phyloP scores from a whole-genome alignment of 768 basidiomycete genomes.

The Gelatoporia subvermispora region DNA sequence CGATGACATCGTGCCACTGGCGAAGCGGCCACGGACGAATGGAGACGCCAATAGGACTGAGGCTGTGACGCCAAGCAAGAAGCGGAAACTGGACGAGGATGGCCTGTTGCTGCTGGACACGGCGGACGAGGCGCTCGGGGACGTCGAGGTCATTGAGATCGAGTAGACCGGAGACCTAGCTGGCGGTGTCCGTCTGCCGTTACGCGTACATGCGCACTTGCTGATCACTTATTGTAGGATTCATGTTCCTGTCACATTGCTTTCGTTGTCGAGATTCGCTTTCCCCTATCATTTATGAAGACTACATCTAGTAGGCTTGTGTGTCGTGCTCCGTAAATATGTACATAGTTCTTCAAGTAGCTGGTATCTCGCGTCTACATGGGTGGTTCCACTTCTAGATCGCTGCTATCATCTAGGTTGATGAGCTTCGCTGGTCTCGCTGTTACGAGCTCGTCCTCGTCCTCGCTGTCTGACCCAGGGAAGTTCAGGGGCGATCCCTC shows the following conservation, averaged over 20 bases:
- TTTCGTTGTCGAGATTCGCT: too few species aligned
- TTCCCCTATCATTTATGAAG: too few species aligned
- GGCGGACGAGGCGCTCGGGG: slow-evolving; percentile 46
- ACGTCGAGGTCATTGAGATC: slow-evolving; percentile 52
- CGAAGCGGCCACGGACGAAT: slow-evolving; percentile 47
- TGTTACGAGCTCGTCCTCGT: slow-evolving; percentile 27
- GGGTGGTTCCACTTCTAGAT: slow-evolving; percentile 1
- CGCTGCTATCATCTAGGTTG: slow-evolving; percentile 17
- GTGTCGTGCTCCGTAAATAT: too few species aligned
- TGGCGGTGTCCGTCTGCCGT: neutral
- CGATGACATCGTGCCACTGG: slow-evolving; percentile 34
- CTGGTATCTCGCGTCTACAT: neutral
- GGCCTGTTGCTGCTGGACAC: slow-evolving; percentile 66
- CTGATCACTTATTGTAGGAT: too few species aligned
- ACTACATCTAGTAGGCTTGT: too few species aligned
- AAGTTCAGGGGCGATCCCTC: slow-evolving; percentile 12
- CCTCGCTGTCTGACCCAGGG: slow-evolving; percentile 19
- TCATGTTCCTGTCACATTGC: too few species aligned
- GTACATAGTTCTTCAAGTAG: too few species aligned
- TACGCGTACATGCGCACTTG: neutral
- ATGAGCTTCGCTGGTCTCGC: slow-evolving; percentile 9
- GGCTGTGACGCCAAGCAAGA: slow-evolving; percentile 56
- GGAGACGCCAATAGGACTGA: slow-evolving; percentile 13
- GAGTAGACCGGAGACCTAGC: slow-evolving; percentile 29
- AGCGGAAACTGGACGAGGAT: slow-evolving; percentile 63